Evolutionary conservation across 129 eudicot species (phyloP).

Genomic region (Lonicera japonica): DNA sequence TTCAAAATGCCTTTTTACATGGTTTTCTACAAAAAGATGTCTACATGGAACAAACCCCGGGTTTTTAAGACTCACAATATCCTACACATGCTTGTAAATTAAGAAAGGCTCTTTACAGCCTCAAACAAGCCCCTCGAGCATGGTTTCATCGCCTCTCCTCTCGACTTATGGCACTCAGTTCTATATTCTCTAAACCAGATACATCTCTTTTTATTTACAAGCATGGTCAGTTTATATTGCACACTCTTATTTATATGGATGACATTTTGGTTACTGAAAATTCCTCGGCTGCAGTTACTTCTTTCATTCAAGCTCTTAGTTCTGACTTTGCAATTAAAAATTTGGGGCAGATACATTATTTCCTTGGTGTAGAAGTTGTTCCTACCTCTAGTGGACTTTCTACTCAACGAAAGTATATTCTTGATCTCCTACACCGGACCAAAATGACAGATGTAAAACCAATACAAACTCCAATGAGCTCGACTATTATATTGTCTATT

Average conservation of each 20-base stretch:
- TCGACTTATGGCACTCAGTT: not conserved
- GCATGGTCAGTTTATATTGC: not conserved
- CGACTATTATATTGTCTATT: not conserved
- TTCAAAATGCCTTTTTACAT: not conserved
- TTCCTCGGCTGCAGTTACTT: not conserved
- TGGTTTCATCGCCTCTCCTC: not conserved
- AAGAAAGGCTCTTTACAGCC: not conserved
- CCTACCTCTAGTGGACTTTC: not conserved
- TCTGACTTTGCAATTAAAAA: not conserved
- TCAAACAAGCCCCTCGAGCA: slow-evolving; percentile 3
- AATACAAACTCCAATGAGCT: not conserved
- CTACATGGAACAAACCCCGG: slow-evolving; percentile 1
- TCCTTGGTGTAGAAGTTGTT: not conserved
- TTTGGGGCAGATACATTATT: not conserved
- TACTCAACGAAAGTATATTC: not conserved
- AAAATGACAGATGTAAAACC: not conserved
- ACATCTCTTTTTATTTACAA: not conserved
- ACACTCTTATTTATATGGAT: not conserved
- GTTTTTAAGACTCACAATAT: not conserved
- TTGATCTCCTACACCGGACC: not conserved
- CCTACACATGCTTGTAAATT: slow-evolving; percentile 2
- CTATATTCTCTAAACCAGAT: not conserved
- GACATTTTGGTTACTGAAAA: slow-evolving; percentile 1
- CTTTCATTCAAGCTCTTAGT: not conserved
- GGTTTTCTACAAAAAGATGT: not conserved